Percentiles rank a stretch among this genome's conserved stretches.
phyloP scores from a whole-genome alignment of 805 yeast species.

The Candida maltosa region DNA sequence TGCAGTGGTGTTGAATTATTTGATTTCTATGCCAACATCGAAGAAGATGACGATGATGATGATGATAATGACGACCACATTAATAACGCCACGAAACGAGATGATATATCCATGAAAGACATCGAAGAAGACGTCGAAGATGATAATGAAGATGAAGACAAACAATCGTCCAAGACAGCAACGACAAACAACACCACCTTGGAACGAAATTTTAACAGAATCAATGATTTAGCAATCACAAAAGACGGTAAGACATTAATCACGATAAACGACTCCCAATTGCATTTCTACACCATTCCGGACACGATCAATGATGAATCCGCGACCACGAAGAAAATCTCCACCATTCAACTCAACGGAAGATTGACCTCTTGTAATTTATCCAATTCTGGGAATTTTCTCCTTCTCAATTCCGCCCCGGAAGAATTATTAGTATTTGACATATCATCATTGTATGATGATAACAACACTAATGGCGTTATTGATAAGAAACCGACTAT shows the following conservation, averaged over 20 bases:
- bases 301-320: constrained; percentile 28
- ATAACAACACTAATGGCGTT: too few relatives aligned
- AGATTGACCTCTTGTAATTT: constrained; percentile 63
- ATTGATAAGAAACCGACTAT: constrained; percentile 42
- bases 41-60: constrained; percentile 14
- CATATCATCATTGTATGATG: constrained; percentile 28
- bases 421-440: constrained; percentile 86
- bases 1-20: constrained; percentile 38
- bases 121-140: constrained; percentile 4
- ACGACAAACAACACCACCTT: constrained; percentile 8
- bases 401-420: constrained; percentile 63
- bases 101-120: constrained; percentile 10
- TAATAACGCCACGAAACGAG: constrained; percentile 3
- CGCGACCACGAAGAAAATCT: constrained; percentile 32
- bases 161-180: constrained; percentile 2
- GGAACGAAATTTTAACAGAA: constrained; percentile 39
- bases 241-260: constrained; percentile 60
- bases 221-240: constrained; percentile 67
- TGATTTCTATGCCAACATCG: constrained; percentile 36
- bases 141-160: constrained; percentile 1
- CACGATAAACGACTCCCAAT: constrained; percentile 58
- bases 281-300: constrained; percentile 58
- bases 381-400: constrained; percentile 50
- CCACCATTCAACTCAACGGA: constrained; percentile 51
- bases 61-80: constrained; percentile 8